Percentiles rank a stretch among this genome's conserved stretches.
Conservation (phyloP, 1,284 basidiomycete genomes). For the Fomitopsis betulina region DNA sequence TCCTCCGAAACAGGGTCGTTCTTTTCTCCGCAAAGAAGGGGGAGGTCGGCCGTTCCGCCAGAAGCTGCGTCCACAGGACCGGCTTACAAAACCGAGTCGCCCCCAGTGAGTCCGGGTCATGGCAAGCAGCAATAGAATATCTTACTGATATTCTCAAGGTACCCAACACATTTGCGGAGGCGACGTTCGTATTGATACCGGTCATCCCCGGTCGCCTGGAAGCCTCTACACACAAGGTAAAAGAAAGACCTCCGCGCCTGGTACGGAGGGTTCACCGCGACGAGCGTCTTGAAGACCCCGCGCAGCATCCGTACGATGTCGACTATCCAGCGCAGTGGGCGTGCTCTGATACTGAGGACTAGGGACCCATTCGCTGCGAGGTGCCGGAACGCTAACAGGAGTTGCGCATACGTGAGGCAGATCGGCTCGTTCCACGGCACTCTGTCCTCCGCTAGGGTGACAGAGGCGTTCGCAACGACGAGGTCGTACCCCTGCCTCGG, state of each 20-base stretch:
- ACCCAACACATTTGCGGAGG: not conserved
- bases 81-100: not conserved
- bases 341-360: not conserved
- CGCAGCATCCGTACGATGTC: slow-evolving; percentile 13
- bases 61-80: not conserved
- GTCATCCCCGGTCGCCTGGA: slow-evolving; percentile 6
- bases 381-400: slow-evolving; percentile 4
- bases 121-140: not conserved
- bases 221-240: slow-evolving; percentile 16
- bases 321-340: slow-evolving; percentile 1
- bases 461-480: slow-evolving; percentile 15
- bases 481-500: slow-evolving; percentile 9
- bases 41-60: not conserved
- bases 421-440: not conserved
- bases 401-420: slow-evolving; percentile 9
- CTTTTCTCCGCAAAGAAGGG: not conserved
- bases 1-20: not conserved
- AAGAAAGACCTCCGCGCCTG: slow-evolving; percentile 7
- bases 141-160: not conserved
- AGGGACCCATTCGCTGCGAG: not conserved
- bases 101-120: not conserved
- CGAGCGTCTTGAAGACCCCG: slow-evolving; percentile 7
- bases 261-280: slow-evolving; percentile 6
- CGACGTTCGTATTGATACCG: not conserved
- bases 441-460: not conserved